Evolutionary conservation across 371 early-diverging fungal species (phyloP).

Genomic region (Saksenaea oblongispora): DNA sequence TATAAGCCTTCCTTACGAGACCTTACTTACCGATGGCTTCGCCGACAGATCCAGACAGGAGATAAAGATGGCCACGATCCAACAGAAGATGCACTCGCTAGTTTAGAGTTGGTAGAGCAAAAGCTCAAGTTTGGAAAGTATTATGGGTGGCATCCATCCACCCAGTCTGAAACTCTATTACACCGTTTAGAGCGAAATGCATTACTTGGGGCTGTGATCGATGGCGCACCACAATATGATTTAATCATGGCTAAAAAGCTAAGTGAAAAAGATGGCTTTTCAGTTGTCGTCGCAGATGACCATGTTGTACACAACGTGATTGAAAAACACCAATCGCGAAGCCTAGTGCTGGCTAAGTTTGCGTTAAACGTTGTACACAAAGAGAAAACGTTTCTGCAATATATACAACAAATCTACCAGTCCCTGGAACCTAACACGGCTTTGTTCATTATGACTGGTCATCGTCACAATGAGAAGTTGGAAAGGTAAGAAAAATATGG

Average conservation of each 20-base stretch:
- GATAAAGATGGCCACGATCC: conserved; percentile 65
- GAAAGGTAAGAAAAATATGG: conserved; percentile 18
- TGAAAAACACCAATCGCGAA: conserved; percentile 11
- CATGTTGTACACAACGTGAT: conserved; percentile 19
- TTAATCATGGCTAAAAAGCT: conserved; percentile 6
- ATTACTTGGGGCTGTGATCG: conserved; percentile 18
- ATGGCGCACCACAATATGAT: conserved; percentile 13
- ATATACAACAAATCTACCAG: conserved; percentile 14
- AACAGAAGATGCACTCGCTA: conserved; percentile 69
- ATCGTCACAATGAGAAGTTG: conserved; percentile 20
- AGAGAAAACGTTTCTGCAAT: conserved; percentile 7
- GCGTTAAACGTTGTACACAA: background rate
- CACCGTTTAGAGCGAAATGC: conserved; percentile 14
- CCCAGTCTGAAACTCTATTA: conserved; percentile 22
- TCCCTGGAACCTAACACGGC: conserved; percentile 27
- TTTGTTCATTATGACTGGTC: conserved; percentile 25
- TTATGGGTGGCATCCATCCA: conserved; percentile 26
- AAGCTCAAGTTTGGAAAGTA: conserved; percentile 43
- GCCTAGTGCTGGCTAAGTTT: conserved; percentile 8
- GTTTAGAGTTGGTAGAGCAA: conserved; percentile 62
- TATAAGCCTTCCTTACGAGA: conserved; percentile 53
- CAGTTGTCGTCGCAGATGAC: conserved; percentile 14
- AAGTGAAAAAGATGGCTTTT: conserved; percentile 12
- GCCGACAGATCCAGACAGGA: conserved; percentile 40
- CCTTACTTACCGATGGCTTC: conserved; percentile 57